Evolutionary conservation across 148 eudicot species (phyloP).

Genomic region (Rhododendron ferrugineum): DNA sequence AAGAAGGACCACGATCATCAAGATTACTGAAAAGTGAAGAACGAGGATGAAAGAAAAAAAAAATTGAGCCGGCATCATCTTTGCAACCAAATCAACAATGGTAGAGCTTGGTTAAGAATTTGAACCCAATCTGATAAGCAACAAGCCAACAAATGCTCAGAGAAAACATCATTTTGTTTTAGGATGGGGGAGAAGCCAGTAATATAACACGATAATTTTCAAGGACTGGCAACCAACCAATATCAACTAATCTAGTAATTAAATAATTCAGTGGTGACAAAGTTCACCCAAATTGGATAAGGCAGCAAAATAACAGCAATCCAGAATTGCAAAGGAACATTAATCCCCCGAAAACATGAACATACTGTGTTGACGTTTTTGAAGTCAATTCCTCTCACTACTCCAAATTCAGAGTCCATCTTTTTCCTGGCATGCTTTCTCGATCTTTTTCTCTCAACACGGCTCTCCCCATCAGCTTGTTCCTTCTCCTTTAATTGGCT

Average conservation of each 20-base stretch:
- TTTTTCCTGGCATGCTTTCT: slow-evolving; percentile 53
- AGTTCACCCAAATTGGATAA: background rate
- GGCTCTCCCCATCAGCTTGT: slow-evolving; percentile 40
- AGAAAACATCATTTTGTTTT: background rate
- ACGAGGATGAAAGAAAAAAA: background rate
- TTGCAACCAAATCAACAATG: background rate
- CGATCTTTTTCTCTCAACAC: slow-evolving; percentile 40
- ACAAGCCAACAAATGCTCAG: background rate
- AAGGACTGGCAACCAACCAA: background rate
- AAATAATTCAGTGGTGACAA: background rate
- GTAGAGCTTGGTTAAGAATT: background rate
- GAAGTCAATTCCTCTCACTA: slow-evolving; percentile 95
- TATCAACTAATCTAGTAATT: background rate
- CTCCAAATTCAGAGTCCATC: slow-evolving; percentile 87
- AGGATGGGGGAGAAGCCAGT: background rate
- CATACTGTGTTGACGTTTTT: slow-evolving; percentile 89
- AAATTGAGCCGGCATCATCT: background rate
- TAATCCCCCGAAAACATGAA: background rate
- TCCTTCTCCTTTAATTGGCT: slow-evolving; percentile 48
- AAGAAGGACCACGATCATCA: background rate
- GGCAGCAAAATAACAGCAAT: background rate
- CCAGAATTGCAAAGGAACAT: background rate
- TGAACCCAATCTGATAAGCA: background rate
- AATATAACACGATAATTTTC: background rate
- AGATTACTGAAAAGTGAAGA: background rate